phyloP scores from a whole-genome alignment of 495 filamentous ascomycete genomes.

The Tuber brumale region DNA sequence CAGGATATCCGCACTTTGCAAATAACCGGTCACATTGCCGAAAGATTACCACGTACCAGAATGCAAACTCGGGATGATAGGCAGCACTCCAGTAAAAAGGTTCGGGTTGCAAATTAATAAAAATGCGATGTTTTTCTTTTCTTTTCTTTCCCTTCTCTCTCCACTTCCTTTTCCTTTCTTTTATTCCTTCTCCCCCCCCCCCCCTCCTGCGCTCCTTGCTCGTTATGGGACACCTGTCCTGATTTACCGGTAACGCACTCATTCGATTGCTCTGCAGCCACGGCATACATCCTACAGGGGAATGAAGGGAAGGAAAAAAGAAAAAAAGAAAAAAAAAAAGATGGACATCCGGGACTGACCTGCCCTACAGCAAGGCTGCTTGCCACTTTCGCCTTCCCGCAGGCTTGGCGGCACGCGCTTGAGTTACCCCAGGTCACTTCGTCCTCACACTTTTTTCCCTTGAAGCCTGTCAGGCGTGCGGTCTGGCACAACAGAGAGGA shows the following conservation, averaged over 20 bases:
- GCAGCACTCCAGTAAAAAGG: not conserved
- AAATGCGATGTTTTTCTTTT: not conserved
- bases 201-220: not conserved
- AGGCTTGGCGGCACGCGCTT: slow-evolving; percentile 36
- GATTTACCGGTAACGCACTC: not conserved
- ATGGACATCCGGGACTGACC: slow-evolving; percentile 34
- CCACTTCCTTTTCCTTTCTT: not conserved
- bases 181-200: not conserved
- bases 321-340: not conserved
- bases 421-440: slow-evolving; percentile 33
- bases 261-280: not conserved
- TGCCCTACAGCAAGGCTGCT: slow-evolving; percentile 36
- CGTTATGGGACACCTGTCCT: not conserved
- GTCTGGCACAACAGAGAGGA: slow-evolving; percentile 4
- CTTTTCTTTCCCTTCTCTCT: not conserved
- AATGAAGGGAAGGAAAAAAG: not conserved
- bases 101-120: not conserved
- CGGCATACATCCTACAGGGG: not conserved
- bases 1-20: slow-evolving; percentile 8
- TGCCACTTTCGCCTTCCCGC: slow-evolving; percentile 26
- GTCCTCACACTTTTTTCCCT: slow-evolving; percentile 25
- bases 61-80: not conserved
- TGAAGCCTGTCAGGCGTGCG: slow-evolving; percentile 36
- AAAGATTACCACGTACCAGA: slow-evolving; percentile 3
- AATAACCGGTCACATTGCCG: slow-evolving; percentile 5